Evolutionary conservation across 768 basidiomycete genomes (phyloP).

Genomic region (Lactarius indigo): DNA sequence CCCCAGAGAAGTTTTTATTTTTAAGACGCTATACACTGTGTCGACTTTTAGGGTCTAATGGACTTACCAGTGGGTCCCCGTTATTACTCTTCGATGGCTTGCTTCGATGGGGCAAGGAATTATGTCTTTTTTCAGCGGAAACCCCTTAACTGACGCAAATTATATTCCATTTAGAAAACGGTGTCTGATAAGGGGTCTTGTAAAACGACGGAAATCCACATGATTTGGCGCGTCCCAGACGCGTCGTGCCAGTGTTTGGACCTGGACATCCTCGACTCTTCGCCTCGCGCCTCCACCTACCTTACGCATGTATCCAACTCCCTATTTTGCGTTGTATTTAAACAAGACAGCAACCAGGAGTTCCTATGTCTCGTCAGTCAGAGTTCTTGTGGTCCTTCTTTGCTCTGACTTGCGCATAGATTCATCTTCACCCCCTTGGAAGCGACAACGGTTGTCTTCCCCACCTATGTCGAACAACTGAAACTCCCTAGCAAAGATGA

Average conservation of each 20-base stretch:
- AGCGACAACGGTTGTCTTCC: constrained; percentile 59
- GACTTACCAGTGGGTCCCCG: too few relatives aligned
- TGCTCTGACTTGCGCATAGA: constrained; percentile 15
- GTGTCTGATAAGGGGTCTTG: not conserved
- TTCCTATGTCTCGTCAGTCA: constrained; percentile 6
- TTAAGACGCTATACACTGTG: too few relatives aligned
- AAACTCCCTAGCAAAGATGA: constrained; percentile 46
- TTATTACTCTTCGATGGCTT: too few relatives aligned
- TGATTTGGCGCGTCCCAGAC: not conserved
- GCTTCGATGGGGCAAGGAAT: too few relatives aligned
- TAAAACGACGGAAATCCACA: not conserved
- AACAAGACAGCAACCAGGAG: not conserved
- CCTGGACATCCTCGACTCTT: not conserved
- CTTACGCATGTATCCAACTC: not conserved
- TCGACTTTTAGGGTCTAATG: too few relatives aligned
- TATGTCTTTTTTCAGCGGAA: not conserved
- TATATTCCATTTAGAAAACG: not conserved
- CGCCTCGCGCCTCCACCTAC: not conserved
- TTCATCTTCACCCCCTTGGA: constrained; percentile 43
- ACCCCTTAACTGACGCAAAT: not conserved
- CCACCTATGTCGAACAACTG: constrained; percentile 49
- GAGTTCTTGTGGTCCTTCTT: not conserved
- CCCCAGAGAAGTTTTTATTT: too few relatives aligned
- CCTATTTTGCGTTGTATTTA: not conserved
- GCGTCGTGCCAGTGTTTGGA: not conserved